A percentile compares a stretch with the other conserved stretches of the same genome.
Conservation (phyloP, 2,329 filamentous ascomycete species). For the Beauveria sp. region DNA sequence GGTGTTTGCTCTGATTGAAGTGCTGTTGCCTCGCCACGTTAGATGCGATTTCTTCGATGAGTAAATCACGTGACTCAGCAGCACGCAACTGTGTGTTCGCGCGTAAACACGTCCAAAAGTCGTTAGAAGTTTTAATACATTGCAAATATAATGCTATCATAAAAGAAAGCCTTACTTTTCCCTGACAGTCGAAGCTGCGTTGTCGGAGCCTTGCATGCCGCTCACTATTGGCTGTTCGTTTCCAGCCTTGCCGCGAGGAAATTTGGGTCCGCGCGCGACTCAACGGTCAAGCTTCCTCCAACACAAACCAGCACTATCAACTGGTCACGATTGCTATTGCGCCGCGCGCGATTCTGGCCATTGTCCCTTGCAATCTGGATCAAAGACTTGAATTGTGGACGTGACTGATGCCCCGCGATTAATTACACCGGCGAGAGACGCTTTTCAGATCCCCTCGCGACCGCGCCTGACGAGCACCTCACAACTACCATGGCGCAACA, state of each 20-base stretch:
- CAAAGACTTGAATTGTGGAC: not conserved
- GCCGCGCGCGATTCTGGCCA: constrained; percentile 2
- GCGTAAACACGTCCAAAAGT: too few relatives aligned
- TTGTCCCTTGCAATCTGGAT: not conserved
- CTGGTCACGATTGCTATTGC: not conserved
- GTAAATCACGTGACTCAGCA: not conserved
- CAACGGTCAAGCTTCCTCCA: constrained; percentile 13
- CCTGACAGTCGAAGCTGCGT: not conserved
- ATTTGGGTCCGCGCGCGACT: constrained; percentile 23
- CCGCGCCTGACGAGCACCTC: constrained; percentile 1
- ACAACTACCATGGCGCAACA: constrained; percentile 28
- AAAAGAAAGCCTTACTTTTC: not conserved
- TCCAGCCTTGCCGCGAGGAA: constrained; percentile 29
- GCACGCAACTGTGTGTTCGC: not conserved
- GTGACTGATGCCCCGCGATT: not conserved
- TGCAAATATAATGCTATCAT: not conserved
- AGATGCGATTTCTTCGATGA: not conserved
- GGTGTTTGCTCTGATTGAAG: not conserved
- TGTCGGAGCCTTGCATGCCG: constrained; percentile 18
- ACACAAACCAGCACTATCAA: constrained; percentile 14
- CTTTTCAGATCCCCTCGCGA: not conserved
- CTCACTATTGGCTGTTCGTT: not conserved
- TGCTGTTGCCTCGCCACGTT: not conserved
- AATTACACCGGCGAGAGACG: not conserved
- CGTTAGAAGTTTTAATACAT: too few relatives aligned